Evolutionary conservation across 768 basidiomycete species (phyloP), one percentile per base, ranked within the genome.

Genomic region (Pisolithus orientalis): DNA sequence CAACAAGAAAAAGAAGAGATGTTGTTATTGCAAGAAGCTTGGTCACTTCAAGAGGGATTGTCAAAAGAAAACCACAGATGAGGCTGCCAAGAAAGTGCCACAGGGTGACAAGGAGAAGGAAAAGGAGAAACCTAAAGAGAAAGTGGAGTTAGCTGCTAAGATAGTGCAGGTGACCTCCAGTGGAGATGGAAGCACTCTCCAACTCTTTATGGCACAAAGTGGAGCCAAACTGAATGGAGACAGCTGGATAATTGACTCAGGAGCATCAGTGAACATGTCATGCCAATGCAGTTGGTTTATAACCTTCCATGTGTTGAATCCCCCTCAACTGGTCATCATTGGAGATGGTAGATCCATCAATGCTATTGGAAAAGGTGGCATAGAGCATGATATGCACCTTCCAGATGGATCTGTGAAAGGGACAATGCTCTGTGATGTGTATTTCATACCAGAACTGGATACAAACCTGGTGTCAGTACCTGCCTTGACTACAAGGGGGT

Each of bases 401-500:
- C 21, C 39, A 10, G 37, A 38, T 31, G 39, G 25, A 13, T 2
- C 37, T 6, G 39, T 16, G 5, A 32, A 21, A 5, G 40, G 9
- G n/a, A 55, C 39, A 3, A 28, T 62, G 3, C 21, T 55, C 7
- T 13, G 21, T 6, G 43, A 54, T 27, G 27, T 54, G 8, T 54
- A 54, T 7, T 50, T 45, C n/a, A n/a, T 54, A 1, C 44, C 53
- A 25, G 43, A 50, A 4, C 43, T 54, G 10, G 48, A 55, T 32
- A 40, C 10, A 7, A 62, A 65, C 45, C 55, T 62, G 1, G 34
- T 63, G 14, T 63, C 59, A 13, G 59, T 63, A 31, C 50, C 60
- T 6, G 44, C 43, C 1, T 51, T 62, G 25, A 44, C 53, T 3
- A 13, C 25, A 2, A 40, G 42, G 16, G 34, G 32, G 6, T 27